These are phyloP conservation scores for Irineochytrium annulatum DNA, from an alignment of 192 early-diverging fungal species.

Conservation along the genomic window DNA sequence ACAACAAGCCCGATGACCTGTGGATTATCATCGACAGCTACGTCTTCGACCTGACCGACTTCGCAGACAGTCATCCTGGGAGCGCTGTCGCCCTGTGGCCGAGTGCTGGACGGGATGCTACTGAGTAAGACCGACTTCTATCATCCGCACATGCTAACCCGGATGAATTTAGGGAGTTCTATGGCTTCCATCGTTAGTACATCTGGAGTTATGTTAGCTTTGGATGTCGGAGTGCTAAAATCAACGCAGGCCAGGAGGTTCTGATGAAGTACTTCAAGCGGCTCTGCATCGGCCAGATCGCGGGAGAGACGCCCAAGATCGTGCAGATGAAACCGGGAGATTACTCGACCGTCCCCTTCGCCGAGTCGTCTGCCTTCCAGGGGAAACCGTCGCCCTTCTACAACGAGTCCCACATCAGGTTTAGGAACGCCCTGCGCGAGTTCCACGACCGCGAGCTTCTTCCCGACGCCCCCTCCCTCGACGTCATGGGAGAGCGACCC, in stretches of 20 bases:
- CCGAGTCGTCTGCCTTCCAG: not conserved
- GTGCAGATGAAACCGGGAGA: conserved; percentile 18
- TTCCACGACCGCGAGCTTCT: conserved; percentile 32
- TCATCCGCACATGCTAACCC: conserved; percentile 1
- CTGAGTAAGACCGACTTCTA: not conserved
- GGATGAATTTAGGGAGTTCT: conserved; percentile 25
- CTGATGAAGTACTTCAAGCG: conserved; percentile 16
- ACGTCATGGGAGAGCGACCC: conserved; percentile 27
- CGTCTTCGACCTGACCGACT: conserved; percentile 31
- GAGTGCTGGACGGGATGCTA: conserved; percentile 57
- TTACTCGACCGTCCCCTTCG: conserved; percentile 16
- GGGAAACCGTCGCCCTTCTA: conserved; percentile 33
- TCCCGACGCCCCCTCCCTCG: conserved; percentile 24
- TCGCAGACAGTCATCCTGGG: conserved; percentile 24
- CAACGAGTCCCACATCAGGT: conserved; percentile 36
- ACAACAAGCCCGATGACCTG: conserved; percentile 30
- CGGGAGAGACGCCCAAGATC: conserved; percentile 35
- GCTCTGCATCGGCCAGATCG: conserved; percentile 28
- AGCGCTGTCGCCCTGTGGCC: conserved; percentile 40
- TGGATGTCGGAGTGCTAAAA: conserved; percentile 12
- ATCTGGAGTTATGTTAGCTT: conserved; percentile 30
- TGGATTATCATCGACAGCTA: conserved; percentile 30
- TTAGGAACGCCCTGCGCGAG: conserved; percentile 39
- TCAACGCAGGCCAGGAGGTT: conserved; percentile 14
- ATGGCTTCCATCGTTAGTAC: conserved; percentile 39